Conservation (phyloP, 2,329 filamentous ascomycete genomes). For the Aspergillus pseudoterreus region DNA sequence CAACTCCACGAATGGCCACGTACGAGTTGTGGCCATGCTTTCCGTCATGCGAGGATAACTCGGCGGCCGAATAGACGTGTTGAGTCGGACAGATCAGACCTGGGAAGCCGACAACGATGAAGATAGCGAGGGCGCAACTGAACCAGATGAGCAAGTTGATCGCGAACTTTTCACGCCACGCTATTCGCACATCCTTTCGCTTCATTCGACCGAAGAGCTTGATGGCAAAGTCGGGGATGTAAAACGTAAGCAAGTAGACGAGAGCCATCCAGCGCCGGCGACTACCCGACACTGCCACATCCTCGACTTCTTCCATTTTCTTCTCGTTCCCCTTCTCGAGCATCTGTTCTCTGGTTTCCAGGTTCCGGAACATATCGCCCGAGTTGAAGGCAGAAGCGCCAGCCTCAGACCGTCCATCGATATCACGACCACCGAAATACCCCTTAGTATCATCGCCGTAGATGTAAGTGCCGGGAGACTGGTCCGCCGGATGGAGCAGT, state of each 20-base stretch:
- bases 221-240: conserved; percentile 79
- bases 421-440: conserved; percentile 77
- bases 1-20: conserved; percentile 79
- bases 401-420: conserved; percentile 85
- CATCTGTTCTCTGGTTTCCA: conserved; percentile 91
- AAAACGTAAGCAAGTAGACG: conserved; percentile 81
- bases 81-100: conserved; percentile 86
- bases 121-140: conserved; percentile 70
- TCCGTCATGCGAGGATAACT: conserved; percentile 72
- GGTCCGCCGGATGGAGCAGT: conserved; percentile 47
- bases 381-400: conserved; percentile 85
- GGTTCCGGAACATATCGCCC: conserved; percentile 96
- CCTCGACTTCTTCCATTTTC: conserved; percentile 85
- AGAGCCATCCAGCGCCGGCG: conserved; percentile 89
- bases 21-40: conserved; percentile 64
- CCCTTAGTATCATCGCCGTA: conserved; percentile 69
- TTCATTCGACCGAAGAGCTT: conserved; percentile 75
- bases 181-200: conserved; percentile 85
- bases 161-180: conserved; percentile 95
- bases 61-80: conserved; percentile 74
- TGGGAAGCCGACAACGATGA: conserved; percentile 89
- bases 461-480: conserved; percentile 57
- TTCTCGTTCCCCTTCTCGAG: conserved; percentile 92
- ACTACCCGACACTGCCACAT: conserved; percentile 69
- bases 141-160: conserved; percentile 99